Conservation (phyloP, 306 rosid genomes). For the Vigna hirtella region DNA sequence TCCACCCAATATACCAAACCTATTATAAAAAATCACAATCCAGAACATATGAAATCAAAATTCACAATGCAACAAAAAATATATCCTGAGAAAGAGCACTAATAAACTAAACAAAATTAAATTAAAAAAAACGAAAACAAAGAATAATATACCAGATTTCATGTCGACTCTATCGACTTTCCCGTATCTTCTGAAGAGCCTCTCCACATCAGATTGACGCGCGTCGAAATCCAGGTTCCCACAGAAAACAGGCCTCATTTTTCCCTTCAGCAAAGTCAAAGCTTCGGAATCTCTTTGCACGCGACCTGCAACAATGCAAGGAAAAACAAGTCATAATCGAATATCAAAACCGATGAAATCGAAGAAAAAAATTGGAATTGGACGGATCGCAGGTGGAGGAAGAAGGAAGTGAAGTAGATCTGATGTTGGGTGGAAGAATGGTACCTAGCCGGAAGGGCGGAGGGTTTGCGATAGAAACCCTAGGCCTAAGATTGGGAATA, state of each 20-base stretch:
- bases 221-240: constrained; percentile 86
- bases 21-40: constrained; percentile 1
- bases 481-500: constrained; percentile 35
- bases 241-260: constrained; percentile 79
- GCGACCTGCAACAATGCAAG: constrained; percentile 46
- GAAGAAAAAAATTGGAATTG: constrained; percentile 1
- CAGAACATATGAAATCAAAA: not conserved
- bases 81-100: not conserved
- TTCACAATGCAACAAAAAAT: not conserved
- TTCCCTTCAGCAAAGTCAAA: constrained; percentile 43
- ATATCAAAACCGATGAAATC: constrained; percentile 1
- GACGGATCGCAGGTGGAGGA: not conserved
- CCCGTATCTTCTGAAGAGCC: constrained; percentile 81
- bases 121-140: not conserved
- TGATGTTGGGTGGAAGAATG: constrained; percentile 7
- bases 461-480: constrained; percentile 46
- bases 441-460: constrained; percentile 48
- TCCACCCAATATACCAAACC: constrained; percentile 14
- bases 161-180: constrained; percentile 85
- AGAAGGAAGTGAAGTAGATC: constrained; percentile 38
- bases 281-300: constrained; percentile 20
- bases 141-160: constrained; percentile 68
- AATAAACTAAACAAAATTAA: not conserved
- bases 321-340: not conserved
- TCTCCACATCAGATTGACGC: constrained; percentile 77